A percentile compares a stretch with the other conserved stretches of the same genome.
phyloP scores from a whole-genome alignment of 2,329 filamentous ascomycete species.

The Aureobasidium pullulans region DNA sequence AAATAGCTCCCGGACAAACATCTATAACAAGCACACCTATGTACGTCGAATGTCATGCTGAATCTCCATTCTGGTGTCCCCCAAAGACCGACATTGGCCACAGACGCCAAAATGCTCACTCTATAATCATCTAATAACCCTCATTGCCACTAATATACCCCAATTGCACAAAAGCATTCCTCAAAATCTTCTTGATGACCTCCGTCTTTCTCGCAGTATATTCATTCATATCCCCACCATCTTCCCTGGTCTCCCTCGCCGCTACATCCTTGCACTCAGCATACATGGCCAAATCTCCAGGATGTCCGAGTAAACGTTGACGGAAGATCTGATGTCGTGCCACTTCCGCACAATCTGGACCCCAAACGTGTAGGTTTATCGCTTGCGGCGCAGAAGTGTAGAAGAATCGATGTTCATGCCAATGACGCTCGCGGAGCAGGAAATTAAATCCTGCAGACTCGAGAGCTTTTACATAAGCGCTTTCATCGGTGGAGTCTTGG shows the following conservation, averaged over 20 bases:
- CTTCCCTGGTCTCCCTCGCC: not conserved
- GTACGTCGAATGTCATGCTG: too few relatives aligned
- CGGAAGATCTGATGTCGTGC: not conserved
- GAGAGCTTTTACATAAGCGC: not conserved
- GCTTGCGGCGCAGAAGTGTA: not conserved
- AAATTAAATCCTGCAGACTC: not conserved
- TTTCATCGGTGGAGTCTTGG: not conserved
- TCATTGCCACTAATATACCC: not conserved
- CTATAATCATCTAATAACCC: not conserved
- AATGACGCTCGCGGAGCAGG: not conserved
- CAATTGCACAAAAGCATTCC: not conserved
- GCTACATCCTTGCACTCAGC: not conserved
- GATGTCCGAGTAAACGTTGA: not conserved
- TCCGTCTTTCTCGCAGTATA: not conserved
- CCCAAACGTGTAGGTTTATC: not conserved
- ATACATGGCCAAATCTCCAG: not conserved
- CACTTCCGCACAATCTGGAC: not conserved
- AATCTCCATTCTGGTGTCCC: too few relatives aligned
- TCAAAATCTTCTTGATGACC: not conserved
- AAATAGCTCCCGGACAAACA: too few relatives aligned
- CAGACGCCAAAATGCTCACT: not conserved
- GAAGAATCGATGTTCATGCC: not conserved
- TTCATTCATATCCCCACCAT: not conserved
- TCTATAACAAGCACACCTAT: too few relatives aligned
- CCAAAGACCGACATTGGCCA: too few relatives aligned